Conservation (phyloP, 164 flowering plant species). For the Aristolochia fimbriata region DNA sequence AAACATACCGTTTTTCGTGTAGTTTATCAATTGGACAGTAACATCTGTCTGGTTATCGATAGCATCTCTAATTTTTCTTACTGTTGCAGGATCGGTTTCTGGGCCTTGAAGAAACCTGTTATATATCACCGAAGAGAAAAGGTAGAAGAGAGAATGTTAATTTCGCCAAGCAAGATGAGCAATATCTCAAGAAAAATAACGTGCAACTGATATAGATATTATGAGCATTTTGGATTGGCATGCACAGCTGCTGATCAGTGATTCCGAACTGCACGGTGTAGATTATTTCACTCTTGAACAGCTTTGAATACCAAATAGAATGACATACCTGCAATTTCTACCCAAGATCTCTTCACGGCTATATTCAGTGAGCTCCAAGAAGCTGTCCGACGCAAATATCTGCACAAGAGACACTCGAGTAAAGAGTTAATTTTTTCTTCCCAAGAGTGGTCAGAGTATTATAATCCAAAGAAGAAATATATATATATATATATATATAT, state of each 20-base stretch:
- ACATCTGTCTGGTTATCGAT: constrained; percentile 82
- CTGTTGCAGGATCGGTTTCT: constrained; percentile 92
- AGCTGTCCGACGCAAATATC: constrained; percentile 99
- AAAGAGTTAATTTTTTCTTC: not conserved
- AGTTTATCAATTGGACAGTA: constrained; percentile 94
- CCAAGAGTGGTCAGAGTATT: no score
- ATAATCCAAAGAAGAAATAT: no score
- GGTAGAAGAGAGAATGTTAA: not conserved
- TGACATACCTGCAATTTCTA: constrained; percentile 79
- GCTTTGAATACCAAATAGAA: no score
- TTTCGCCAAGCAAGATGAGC: not conserved
- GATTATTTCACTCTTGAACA: not conserved
- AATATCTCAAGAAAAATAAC: no score
- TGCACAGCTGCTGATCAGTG: no score
- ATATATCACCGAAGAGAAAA: constrained; percentile 4
- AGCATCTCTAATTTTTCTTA: constrained; percentile 78
- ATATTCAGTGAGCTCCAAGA: constrained; percentile 95
- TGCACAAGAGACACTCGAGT: constrained; percentile 12
- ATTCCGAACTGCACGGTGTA: not conserved
- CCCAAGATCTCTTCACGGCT: constrained; percentile 98
- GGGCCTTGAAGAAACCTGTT: constrained; percentile 96
- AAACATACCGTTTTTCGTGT: constrained; percentile 80
- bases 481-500: no score
- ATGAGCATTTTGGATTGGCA: no score
- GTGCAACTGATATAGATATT: no score